A percentile compares a stretch with the other conserved stretches of the same genome.
These are phyloP conservation scores for Taphrina deformans DNA, from an alignment of 1,139 yeast genomes.

Conservation along the genomic window DNA sequence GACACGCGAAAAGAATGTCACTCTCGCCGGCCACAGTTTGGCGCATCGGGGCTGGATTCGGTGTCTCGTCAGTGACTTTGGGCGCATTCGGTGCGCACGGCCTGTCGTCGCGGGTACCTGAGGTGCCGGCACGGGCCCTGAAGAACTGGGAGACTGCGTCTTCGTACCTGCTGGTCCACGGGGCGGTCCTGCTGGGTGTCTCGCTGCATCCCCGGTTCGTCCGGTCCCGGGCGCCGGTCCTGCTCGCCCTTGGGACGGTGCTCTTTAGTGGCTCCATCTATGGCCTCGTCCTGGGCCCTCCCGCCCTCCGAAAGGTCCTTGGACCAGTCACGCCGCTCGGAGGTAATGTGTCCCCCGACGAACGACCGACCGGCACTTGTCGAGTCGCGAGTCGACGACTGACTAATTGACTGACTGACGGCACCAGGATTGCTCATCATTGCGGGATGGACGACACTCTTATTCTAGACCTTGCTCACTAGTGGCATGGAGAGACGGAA, in stretches of 20 bases:
- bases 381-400: background rate
- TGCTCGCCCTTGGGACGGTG: slow-evolving; percentile 31
- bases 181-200: slow-evolving; percentile 29
- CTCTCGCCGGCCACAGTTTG: slow-evolving; percentile 21
- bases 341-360: too few species aligned
- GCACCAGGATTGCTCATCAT: slow-evolving; percentile 3
- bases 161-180: slow-evolving; percentile 29
- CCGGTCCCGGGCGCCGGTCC: background rate
- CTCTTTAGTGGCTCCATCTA: slow-evolving; percentile 34
- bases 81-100: slow-evolving; percentile 33
- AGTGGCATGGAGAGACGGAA: too few species aligned
- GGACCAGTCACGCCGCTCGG: slow-evolving; percentile 36
- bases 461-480: background rate
- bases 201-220: slow-evolving; percentile 29
- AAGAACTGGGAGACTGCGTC: slow-evolving; percentile 29
- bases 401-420: background rate
- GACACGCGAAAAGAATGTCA: background rate
- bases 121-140: slow-evolving; percentile 1
- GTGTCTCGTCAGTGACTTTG: slow-evolving; percentile 9
- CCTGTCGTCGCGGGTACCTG: background rate
- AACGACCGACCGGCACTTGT: too few species aligned
- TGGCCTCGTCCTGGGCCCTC: slow-evolving; percentile 31
- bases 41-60: slow-evolving; percentile 26
- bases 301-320: slow-evolving; percentile 11
- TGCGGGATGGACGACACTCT: slow-evolving; percentile 8